Evolutionary conservation across 495 filamentous ascomycete species (phyloP).

Genomic region (Bathelium albidoporum): DNA sequence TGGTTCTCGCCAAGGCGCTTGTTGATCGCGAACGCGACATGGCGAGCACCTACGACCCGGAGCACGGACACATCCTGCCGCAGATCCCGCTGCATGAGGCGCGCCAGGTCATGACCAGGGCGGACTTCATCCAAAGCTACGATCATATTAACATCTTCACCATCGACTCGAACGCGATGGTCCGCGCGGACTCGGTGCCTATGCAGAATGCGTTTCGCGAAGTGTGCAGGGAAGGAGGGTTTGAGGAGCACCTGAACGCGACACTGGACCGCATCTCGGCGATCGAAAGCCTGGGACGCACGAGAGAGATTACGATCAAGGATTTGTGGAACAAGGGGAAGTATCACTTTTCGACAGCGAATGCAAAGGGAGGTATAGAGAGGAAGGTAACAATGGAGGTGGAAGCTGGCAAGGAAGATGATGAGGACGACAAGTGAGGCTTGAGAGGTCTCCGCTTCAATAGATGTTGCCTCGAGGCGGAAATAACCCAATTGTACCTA

Average conservation of each 20-base stretch:
- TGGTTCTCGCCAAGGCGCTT: constrained; percentile 84
- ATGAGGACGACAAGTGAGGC: constrained; percentile 5
- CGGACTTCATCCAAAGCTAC: constrained; percentile 86
- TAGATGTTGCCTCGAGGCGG: background rate
- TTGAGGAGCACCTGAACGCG: constrained; percentile 68
- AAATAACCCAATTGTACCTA: background rate
- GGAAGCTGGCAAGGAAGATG: constrained; percentile 22
- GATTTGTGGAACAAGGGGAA: constrained; percentile 64
- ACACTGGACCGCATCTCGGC: constrained; percentile 75
- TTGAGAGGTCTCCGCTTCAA: background rate
- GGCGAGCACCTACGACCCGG: constrained; percentile 49
- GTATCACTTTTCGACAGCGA: constrained; percentile 56
- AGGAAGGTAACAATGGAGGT: constrained; percentile 29
- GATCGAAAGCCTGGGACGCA: constrained; percentile 88
- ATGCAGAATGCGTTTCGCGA: constrained; percentile 89
- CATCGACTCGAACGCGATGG: constrained; percentile 77
- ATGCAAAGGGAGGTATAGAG: constrained; percentile 38
- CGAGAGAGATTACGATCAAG: constrained; percentile 85
- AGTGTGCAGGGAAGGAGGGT: constrained; percentile 61
- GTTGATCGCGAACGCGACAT: constrained; percentile 69
- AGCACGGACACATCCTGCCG: constrained; percentile 67
- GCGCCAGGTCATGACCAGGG: constrained; percentile 84
- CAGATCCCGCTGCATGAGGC: constrained; percentile 74
- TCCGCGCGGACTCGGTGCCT: constrained; percentile 86
- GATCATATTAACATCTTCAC: constrained; percentile 94